Conservation (phyloP, 2,329 filamentous ascomycete species). For the Leptodontidium sp. region DNA sequence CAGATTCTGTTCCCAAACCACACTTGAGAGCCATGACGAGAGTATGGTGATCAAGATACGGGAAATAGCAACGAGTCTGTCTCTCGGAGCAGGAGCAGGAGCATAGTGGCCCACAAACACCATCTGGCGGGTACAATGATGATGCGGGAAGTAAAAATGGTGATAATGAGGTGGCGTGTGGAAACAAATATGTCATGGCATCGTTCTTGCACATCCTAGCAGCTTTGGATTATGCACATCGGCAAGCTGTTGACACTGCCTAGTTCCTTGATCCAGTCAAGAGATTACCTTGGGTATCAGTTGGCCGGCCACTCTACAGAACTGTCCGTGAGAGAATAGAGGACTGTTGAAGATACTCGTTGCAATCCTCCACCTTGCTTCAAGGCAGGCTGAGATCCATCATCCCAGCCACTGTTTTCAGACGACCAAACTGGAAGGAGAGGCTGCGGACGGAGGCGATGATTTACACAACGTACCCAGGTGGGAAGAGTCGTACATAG, state of each 20-base stretch:
- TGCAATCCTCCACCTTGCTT: too few species aligned
- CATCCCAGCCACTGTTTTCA: too few species aligned
- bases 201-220: slow-evolving; percentile 10
- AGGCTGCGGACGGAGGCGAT: too few species aligned
- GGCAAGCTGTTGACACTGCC: not conserved
- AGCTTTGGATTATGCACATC: slow-evolving; percentile 11
- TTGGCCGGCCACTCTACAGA: too few species aligned
- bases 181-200: not conserved
- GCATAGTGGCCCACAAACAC: not conserved
- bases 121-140: not conserved
- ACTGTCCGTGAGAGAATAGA: too few species aligned
- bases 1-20: slow-evolving; percentile 29
- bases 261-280: too few species aligned
- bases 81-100: slow-evolving; percentile 31
- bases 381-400: too few species aligned
- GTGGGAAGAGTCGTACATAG: too few species aligned
- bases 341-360: too few species aligned
- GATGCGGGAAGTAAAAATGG: not conserved
- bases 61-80: slow-evolving; percentile 41
- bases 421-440: too few species aligned
- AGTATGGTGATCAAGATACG: slow-evolving; percentile 42
- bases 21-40: slow-evolving; percentile 38
- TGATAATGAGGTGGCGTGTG: not conserved
- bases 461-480: too few species aligned
- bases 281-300: too few species aligned